Percentiles rank a stretch among this genome's conserved stretches.
Evolutionary conservation across 2,329 filamentous ascomycete species (phyloP).

Genomic region (Xylariaceae sp.): DNA sequence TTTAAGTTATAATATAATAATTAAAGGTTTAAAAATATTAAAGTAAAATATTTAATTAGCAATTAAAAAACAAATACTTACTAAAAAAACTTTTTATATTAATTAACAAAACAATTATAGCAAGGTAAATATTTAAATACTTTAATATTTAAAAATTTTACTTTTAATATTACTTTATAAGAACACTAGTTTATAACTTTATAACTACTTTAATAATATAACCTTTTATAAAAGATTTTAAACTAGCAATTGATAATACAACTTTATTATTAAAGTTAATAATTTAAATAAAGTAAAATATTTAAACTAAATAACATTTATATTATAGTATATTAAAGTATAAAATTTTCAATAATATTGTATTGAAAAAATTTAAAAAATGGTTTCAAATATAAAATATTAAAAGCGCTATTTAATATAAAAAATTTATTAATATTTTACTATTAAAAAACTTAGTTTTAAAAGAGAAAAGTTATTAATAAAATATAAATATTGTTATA

Average conservation of each 20-base stretch:
- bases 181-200: background rate
- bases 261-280: too few relatives aligned
- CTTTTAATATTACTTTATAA: background rate
- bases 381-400: background rate
- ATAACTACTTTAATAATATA: background rate
- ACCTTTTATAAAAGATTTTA: background rate
- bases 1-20: background rate
- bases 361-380: background rate
- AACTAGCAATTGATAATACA: too few relatives aligned
- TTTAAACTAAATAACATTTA: too few relatives aligned
- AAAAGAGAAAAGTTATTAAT: too few relatives aligned
- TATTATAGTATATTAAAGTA: background rate
- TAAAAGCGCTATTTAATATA: background rate
- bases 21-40: too few relatives aligned
- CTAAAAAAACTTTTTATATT: background rate
- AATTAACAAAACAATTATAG: background rate
- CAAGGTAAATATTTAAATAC: too few relatives aligned
- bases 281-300: too few relatives aligned
- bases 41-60: background rate
- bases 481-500: too few relatives aligned
- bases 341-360: background rate
- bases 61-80: background rate
- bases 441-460: too few relatives aligned
- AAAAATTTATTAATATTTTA: too few relatives aligned
- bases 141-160: background rate